Conservation (phyloP, 306 rosid genomes). For the Malus sylvestris region DNA sequence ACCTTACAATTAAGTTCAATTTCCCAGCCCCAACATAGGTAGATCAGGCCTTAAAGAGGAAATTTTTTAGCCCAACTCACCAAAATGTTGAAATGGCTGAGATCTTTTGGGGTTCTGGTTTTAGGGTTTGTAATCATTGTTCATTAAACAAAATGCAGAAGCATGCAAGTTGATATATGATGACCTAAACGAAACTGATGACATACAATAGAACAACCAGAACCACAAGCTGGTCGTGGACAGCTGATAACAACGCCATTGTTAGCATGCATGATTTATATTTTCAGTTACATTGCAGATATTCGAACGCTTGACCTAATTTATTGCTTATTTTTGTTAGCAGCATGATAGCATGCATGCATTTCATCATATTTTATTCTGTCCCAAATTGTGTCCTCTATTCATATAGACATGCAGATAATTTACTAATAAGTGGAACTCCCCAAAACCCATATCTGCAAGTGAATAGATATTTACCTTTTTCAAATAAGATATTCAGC, state of each 20-base stretch:
- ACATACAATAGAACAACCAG: background rate
- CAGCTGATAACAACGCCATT: background rate
- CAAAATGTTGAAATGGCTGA: background rate
- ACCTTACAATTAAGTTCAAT: background rate
- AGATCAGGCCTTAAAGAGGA: background rate
- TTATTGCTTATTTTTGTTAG: no score
- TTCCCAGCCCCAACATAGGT: background rate
- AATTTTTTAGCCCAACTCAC: background rate
- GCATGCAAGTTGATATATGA: background rate
- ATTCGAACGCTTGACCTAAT: background rate
- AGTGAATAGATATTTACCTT: no score
- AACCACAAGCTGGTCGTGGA: background rate
- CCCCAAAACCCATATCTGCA: no score
- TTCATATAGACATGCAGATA: no score
- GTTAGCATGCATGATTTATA: background rate
- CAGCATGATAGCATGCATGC: no score
- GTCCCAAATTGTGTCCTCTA: no score
- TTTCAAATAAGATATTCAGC: no score
- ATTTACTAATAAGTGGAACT: no score
- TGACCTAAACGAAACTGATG: background rate
- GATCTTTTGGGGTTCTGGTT: background rate
- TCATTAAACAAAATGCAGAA: background rate
- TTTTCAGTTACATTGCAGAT: background rate
- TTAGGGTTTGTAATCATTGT: background rate
- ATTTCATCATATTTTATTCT: no score